Base-by-base conservation (phyloP, 441 rosid genomes). In the Aleurites moluccanus region DNA sequence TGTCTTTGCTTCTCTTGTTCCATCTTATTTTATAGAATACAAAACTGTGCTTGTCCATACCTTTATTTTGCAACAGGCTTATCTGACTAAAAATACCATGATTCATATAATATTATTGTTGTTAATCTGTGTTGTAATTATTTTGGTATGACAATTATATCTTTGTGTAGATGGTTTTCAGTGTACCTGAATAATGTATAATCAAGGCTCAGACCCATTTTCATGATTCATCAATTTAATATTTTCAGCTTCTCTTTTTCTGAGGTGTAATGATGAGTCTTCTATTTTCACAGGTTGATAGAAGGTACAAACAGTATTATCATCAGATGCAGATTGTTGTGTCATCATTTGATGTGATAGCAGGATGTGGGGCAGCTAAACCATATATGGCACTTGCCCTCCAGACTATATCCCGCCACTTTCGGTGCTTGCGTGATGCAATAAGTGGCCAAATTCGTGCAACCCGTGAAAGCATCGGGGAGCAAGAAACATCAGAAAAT, bases 321-420 rank as follows among this genome's bases (percentile, higher is more conserved):
- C 92, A 92, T 78, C 99, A 93, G 86, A 93, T 96, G 99, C 98
- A 92, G 86, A 87, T 90, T 62, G 93, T 96, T 25, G 96, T 93
- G 11, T 92, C 98, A 55, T 96, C 99, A 10, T 96, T 96, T 80
- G 96, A 96, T 73, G 91, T 85, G 9, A 88, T 93, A 76, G 97
- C 98, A 3, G 98, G 98, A 67, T 82, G 79, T 56, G 97, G 97
- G 61, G 94, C 98, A 0, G 96, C 99, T 73, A 93, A 93, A 76
- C 99, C 98, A 69, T 96, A 96, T 86, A 93, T 96, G 0, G 91
- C 96, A 2, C 87, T 93, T 15, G 99, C 99, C 5, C 89, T 91
- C 28, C 98, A 92, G 85, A 96, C 97, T 10, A 93, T 96, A 49
- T 93, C 99, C 4, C 89, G 98, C 42, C 99, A 96, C 83, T 96